A percentile compares a stretch with the other conserved stretches of the same genome.
Conservation (phyloP, 176 grass and related monocot species). For the Coix lacrymajobi region DNA sequence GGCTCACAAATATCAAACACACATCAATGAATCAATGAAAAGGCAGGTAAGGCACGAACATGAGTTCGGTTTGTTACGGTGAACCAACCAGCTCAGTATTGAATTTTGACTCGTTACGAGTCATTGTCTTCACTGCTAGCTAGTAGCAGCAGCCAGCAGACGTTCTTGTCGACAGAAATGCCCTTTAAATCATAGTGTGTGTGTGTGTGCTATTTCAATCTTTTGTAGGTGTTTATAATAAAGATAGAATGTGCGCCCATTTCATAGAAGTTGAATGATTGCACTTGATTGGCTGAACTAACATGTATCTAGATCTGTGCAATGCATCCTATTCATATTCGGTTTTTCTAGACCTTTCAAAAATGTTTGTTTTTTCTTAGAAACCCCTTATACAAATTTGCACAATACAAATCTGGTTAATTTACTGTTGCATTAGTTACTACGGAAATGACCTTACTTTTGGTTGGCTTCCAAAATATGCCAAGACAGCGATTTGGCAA, state of each 20-base stretch:
- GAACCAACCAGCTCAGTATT: not conserved
- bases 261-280: not conserved
- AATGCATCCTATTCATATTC: not conserved
- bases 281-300: not conserved
- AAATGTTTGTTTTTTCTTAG: not conserved
- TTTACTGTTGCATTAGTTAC: not conserved
- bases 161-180: not conserved
- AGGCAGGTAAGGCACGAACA: not conserved
- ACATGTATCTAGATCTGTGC: too few species aligned
- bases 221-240: too few species aligned
- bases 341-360: too few species aligned
- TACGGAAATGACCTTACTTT: too few species aligned
- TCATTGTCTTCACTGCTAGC: too few species aligned
- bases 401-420: not conserved
- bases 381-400: not conserved
- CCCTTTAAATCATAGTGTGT: not conserved
- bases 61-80: not conserved
- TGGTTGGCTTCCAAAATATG: too few species aligned
- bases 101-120: not conserved
- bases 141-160: not conserved
- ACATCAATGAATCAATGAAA: too few species aligned
- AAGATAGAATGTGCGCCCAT: too few species aligned
- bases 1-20: not conserved
- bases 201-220: not conserved
- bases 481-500: too few species aligned